Conservation (phyloP, 2,329 filamentous ascomycete genomes). For the Periconia sp. region DNA sequence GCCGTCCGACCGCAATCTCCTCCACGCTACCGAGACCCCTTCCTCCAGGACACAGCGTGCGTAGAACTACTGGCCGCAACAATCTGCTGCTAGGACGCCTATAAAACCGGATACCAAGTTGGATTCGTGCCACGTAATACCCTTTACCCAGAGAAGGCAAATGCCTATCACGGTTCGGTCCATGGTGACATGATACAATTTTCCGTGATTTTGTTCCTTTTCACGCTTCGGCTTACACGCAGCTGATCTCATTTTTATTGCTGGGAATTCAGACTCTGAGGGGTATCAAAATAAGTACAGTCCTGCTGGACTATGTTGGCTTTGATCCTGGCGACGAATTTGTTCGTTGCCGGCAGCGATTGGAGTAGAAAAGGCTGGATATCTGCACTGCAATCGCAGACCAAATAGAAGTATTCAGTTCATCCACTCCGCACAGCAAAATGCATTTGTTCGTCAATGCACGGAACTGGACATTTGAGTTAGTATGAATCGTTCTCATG, state of each 20-base stretch:
- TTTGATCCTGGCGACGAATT: background rate
- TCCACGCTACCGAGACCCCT: background rate
- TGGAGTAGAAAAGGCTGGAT: conserved; percentile 10
- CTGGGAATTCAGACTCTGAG: too few species aligned
- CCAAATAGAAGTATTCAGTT: too few species aligned
- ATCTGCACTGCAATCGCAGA: conserved; percentile 1
- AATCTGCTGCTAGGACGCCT: too few species aligned
- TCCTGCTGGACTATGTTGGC: conserved; percentile 6
- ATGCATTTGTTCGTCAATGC: conserved; percentile 8
- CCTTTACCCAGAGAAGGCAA: too few species aligned
- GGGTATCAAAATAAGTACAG: background rate
- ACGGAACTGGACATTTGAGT: conserved; percentile 11
- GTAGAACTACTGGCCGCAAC: too few species aligned
- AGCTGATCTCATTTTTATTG: too few species aligned
- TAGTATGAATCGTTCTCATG: conserved; percentile 8
- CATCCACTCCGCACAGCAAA: conserved; percentile 7
- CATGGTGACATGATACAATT: too few species aligned
- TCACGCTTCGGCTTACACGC: too few species aligned
- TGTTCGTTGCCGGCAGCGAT: background rate
- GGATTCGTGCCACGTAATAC: too few species aligned
- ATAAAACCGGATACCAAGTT: too few species aligned
- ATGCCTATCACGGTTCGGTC: too few species aligned
- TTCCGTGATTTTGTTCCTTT: too few species aligned
- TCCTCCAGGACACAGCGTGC: background rate
- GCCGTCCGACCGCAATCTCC: background rate